Evolutionary conservation across 371 early-diverging fungal genomes (phyloP), one percentile per base, ranked within the genome.

Genomic region (Coemansia sp.): DNA sequence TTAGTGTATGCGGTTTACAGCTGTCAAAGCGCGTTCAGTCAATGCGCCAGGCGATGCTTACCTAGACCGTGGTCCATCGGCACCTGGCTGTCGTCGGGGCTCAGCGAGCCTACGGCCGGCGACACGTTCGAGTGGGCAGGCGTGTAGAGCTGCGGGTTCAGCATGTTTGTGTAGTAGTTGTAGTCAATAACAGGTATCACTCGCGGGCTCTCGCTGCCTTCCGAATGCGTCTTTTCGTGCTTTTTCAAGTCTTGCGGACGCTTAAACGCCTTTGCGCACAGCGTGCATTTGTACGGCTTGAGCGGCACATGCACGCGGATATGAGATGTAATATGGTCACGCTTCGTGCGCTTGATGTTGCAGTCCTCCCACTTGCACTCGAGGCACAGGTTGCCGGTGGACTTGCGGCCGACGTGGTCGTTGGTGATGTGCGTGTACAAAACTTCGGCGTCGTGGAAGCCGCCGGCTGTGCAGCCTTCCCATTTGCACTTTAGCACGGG

Each of bases 251-350:
- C 97, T 84, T 95, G 95, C 4, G 92, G 93, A 8, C 97, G 84
- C 80, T 96, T 96, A 82, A 96, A 96, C 7, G 90, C 80, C 76
- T 94, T 91, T 39, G 81, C 77, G 80, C 97, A 96, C 48, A 79
- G 31, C 8, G 34, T 26, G 80, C 97, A 97, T 37, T 76, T 82
- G 80, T 92, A 86, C 21, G 95, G 95, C 77, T 94, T 94, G 29
- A 92, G 84, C n/a, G 93, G 88, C 22, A 97, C 87, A 78, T 97
- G 97, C 22, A 93, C 90, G 66, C 94, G 83, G 63, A 95, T 78
- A 76, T 97, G 97, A 22, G 91, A 91, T 18, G 95, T 95, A 64
- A 95, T 90, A 76, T 97, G 97, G 81, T 97, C 96, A 69, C 97
- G 82, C 82, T 95, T 97, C 40, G 84, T 77, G 21, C 89, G 87